Conservation (phyloP, 192 early-diverging fungal genomes). For the Backusella sp. region DNA sequence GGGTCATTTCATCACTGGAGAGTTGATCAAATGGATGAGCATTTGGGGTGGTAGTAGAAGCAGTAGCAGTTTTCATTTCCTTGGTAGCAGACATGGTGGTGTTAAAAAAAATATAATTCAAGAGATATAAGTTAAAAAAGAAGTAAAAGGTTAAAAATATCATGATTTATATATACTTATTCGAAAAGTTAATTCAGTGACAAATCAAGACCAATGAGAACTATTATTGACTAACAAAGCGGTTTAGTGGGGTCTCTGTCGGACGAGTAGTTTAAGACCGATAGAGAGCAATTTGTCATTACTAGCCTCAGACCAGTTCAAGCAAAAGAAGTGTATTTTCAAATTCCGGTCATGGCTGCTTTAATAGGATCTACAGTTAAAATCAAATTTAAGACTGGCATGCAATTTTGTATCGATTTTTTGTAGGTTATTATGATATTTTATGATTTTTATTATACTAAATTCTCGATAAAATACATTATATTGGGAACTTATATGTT, state of each 20-base stretch:
- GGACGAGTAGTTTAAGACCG: constrained; percentile 23
- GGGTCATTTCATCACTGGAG: constrained; percentile 32
- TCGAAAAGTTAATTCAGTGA: constrained; percentile 14
- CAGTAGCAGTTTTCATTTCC: constrained; percentile 27
- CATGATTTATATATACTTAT: constrained; percentile 5
- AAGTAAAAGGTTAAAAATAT: background rate
- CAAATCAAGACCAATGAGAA: constrained; percentile 21
- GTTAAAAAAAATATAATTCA: background rate
- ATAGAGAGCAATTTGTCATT: constrained; percentile 28
- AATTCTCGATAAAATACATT: background rate
- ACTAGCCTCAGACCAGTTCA: constrained; percentile 32
- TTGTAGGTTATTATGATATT: background rate
- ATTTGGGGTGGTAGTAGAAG: background rate
- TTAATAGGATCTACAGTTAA: background rate
- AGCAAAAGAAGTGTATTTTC: background rate
- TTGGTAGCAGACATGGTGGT: constrained; percentile 22
- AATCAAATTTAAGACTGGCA: background rate
- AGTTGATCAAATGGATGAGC: constrained; percentile 39
- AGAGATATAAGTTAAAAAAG: background rate
- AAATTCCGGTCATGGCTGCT: background rate
- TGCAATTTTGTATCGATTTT: background rate
- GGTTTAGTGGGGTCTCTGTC: background rate
- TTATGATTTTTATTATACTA: background rate
- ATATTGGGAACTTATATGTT: background rate
- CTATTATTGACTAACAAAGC: background rate